A percentile compares a stretch with the other conserved stretches of the same genome.
Evolutionary conservation across 176 grass and related monocot genomes (phyloP).

Genomic region (Pontederia crassipes): DNA sequence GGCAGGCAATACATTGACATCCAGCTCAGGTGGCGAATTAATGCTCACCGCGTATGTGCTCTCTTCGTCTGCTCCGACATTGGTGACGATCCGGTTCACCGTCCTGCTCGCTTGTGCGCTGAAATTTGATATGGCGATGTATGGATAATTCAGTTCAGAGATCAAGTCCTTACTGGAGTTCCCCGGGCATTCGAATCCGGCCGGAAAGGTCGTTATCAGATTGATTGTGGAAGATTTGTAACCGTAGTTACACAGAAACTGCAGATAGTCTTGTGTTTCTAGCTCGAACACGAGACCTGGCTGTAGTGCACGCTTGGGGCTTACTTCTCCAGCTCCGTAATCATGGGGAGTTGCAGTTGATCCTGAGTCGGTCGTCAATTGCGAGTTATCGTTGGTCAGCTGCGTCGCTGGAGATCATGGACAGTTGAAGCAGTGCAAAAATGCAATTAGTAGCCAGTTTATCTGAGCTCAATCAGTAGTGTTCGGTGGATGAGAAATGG

Average conservation of each 20-base stretch:
- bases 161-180: slow-evolving; percentile 64
- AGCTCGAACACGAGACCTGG: slow-evolving; percentile 69
- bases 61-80: slow-evolving; percentile 42
- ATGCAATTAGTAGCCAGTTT: not conserved
- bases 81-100: slow-evolving; percentile 44
- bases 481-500: not conserved
- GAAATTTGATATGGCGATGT: slow-evolving; percentile 44
- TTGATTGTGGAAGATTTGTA: slow-evolving; percentile 42
- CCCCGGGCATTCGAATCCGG: slow-evolving; percentile 36
- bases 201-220: slow-evolving; percentile 34
- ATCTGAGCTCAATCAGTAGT: not conserved
- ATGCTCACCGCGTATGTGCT: slow-evolving; percentile 33
- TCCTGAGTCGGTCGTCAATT: slow-evolving; percentile 37
- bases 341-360: slow-evolving; percentile 53
- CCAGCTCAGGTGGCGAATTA: slow-evolving; percentile 29
- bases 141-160: slow-evolving; percentile 88
- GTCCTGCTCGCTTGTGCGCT: slow-evolving; percentile 8
- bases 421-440: not conserved
- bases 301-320: slow-evolving; percentile 46
- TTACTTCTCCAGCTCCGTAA: slow-evolving; percentile 62
- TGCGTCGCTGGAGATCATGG: slow-evolving; percentile 34
- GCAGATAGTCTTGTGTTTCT: slow-evolving; percentile 40
- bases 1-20: slow-evolving; percentile 55
- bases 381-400: slow-evolving; percentile 34
- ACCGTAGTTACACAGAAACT: slow-evolving; percentile 84